These are phyloP conservation scores for Candida succiphila DNA, from an alignment of 805 yeast genomes.

Conservation along the genomic window DNA sequence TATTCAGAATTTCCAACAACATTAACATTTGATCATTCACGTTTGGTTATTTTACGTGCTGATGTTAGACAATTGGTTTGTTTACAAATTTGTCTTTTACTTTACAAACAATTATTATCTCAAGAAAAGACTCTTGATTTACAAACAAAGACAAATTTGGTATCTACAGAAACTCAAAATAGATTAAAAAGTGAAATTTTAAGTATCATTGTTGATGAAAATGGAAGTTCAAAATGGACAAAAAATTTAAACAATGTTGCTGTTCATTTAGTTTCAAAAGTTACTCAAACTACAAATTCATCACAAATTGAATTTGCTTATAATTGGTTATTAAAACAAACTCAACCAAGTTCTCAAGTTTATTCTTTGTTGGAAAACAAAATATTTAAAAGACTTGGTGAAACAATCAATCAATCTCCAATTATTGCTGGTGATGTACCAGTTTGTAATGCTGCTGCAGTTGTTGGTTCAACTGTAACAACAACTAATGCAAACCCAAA, in stretches of 20 bases:
- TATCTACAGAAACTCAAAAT: slow-evolving; percentile 27
- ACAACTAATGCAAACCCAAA: slow-evolving; percentile 16
- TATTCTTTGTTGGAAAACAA: slow-evolving; percentile 68
- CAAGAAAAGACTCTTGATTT: slow-evolving; percentile 18
- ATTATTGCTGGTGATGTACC: no score
- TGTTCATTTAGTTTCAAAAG: slow-evolving; percentile 47
- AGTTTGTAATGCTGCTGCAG: slow-evolving; percentile 1
- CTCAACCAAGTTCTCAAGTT: slow-evolving; percentile 73
- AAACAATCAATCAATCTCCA: slow-evolving; percentile 19
- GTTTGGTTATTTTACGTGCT: slow-evolving; percentile 69
- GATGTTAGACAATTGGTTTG: slow-evolving; percentile 82
- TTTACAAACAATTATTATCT: slow-evolving; percentile 58
- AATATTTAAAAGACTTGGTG: slow-evolving; percentile 39
- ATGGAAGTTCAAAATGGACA: slow-evolving; percentile 87
- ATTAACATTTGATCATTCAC: slow-evolving; percentile 73
- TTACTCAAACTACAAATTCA: slow-evolving; percentile 17
- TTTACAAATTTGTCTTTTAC: slow-evolving; percentile 58
- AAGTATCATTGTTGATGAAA: slow-evolving; percentile 75
- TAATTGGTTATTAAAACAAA: slow-evolving; percentile 76
- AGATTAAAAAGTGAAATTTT: slow-evolving; percentile 60
- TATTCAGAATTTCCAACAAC: slow-evolving; percentile 76
- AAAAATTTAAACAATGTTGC: slow-evolving; percentile 66
- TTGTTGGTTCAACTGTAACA: slow-evolving; percentile 7
- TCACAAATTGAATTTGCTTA: slow-evolving; percentile 48
- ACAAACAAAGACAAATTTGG: slow-evolving; percentile 25